Base-by-base conservation (phyloP, 768 basidiomycete species). In the Collybiopsis luxurians region DNA sequence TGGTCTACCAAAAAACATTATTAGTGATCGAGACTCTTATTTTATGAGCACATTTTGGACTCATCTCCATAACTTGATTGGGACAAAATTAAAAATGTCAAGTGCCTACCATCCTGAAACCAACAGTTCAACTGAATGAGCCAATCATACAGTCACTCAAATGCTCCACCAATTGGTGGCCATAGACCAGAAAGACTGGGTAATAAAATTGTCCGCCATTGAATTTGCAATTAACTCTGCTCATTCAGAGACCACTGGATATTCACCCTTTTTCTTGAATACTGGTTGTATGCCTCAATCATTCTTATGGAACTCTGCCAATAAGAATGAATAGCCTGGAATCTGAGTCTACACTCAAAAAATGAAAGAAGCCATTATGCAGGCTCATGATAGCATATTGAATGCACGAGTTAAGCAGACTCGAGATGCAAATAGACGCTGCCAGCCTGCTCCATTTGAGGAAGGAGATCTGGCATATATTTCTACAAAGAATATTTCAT, bases 391-490 rank as follows among this genome's bases (percentile, higher is more conserved):
- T 45, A 45, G 43, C 43, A 45, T 45, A 45, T 24, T 45, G 43
- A 45, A 45, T 45, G 43, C 43, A 0, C 42, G 67, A 1, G 69
- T 73, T 0, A 75, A 75, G 53, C 71, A 76, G 31, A 74, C 70
- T 0, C n/a, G 58, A 0, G 36, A 49, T 2, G 66, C 71, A 0
- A 76, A 76, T 49, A 34, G 56, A 1, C 56, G 63, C 1, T 52
- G 69, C 0, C 53, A 53, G 0, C 6, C 24, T 0, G 51, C 62
- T 11, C 63, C 64, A 0, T 67, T 71, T 45, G 40, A 21, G 0
- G 51, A 58, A 7, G 40, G 28, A 24, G 46, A 47, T n/a, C 28
- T 47, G 28, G 46, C 17, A 10, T 47, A 47, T 21, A 47, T 47
- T 5, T 47, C 46, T 6, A 47, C 12, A n/a, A n/a, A n/a, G n/a